Conservation (phyloP, 495 filamentous ascomycete genomes). For the Aspergillus haitiensis region DNA sequence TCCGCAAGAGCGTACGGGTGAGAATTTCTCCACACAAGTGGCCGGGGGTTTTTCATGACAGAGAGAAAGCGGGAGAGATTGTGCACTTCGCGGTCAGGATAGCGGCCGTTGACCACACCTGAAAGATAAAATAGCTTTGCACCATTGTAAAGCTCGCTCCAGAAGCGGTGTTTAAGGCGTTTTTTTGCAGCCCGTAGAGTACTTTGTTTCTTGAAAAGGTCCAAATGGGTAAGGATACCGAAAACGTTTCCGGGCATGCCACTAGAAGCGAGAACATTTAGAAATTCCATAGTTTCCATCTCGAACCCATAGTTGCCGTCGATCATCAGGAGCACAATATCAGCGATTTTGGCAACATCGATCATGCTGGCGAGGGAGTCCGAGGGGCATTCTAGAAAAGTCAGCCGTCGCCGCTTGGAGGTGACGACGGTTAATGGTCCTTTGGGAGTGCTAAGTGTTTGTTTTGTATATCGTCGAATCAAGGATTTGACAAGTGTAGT, state of each 20-base stretch:
- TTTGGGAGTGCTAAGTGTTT: conserved; percentile 82
- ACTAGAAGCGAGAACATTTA: conserved; percentile 83
- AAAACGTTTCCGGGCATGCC: conserved; percentile 99
- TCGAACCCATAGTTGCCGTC: conserved; percentile 98
- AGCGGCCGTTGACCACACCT: conserved; percentile 92
- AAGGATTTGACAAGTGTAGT: conserved; percentile 86
- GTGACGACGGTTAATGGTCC: conserved; percentile 95
- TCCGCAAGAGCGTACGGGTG: conserved; percentile 94
- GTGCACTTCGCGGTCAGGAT: conserved; percentile 94
- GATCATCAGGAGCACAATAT: conserved; percentile 96
- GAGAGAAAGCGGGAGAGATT: conserved; percentile 92
- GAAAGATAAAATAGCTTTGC: conserved; percentile 96
- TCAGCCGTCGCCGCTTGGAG: conserved; percentile 86
- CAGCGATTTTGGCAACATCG: conserved; percentile 92
- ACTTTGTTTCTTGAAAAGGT: conserved; percentile 90
- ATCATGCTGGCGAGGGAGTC: conserved; percentile 91
- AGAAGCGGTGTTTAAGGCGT: conserved; percentile 89
- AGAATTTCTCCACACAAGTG: conserved; percentile 92
- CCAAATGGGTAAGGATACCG: conserved; percentile 92
- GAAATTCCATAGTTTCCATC: conserved; percentile 99
- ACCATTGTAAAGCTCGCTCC: conserved; percentile 94
- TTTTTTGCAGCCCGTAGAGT: conserved; percentile 90
- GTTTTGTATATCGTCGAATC: conserved; percentile 92
- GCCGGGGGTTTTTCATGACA: conserved; percentile 98
- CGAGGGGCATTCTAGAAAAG: conserved; percentile 94